A percentile compares a stretch with the other conserved stretches of the same genome.
These are phyloP conservation scores for Balakata baccata DNA, from an alignment of 345 rosid genomes.

Conservation along the genomic window DNA sequence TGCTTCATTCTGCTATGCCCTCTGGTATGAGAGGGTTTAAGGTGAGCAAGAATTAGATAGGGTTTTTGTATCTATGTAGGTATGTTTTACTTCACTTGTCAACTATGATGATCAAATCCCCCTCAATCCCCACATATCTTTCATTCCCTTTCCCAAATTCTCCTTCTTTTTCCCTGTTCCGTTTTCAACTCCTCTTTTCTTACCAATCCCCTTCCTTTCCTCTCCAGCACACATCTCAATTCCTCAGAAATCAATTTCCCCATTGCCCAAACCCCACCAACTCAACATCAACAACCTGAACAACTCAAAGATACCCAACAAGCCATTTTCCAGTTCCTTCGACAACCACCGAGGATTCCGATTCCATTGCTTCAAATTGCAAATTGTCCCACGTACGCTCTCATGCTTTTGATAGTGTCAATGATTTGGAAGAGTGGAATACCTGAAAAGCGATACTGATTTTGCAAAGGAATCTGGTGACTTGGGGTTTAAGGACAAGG, in stretches of 20 bases:
- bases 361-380: slow-evolving; percentile 43
- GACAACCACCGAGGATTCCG: slow-evolving; percentile 45
- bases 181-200: slow-evolving; percentile 2
- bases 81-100: background rate
- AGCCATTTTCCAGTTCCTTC: slow-evolving; percentile 53
- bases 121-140: slow-evolving; percentile 21
- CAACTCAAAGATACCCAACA: slow-evolving; percentile 39
- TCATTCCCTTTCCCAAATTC: slow-evolving; percentile 16
- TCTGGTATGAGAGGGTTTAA: background rate
- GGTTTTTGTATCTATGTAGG: background rate
- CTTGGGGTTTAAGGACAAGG: slow-evolving; percentile 65
- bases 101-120: slow-evolving; percentile 25
- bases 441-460: slow-evolving; percentile 34
- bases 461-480: slow-evolving; percentile 23
- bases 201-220: slow-evolving; percentile 10
- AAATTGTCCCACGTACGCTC: slow-evolving; percentile 50
- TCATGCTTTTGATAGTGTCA: slow-evolving; percentile 55
- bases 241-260: slow-evolving; percentile 12
- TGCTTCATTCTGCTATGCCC: no score
- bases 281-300: slow-evolving; percentile 3
- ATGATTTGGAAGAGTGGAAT: slow-evolving; percentile 75
- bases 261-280: slow-evolving; percentile 15
- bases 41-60: background rate
- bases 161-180: background rate
- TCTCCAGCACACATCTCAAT: slow-evolving; percentile 5